Conservation (phyloP, 192 early-diverging fungal species). For the Backusella parvicylindrica region DNA sequence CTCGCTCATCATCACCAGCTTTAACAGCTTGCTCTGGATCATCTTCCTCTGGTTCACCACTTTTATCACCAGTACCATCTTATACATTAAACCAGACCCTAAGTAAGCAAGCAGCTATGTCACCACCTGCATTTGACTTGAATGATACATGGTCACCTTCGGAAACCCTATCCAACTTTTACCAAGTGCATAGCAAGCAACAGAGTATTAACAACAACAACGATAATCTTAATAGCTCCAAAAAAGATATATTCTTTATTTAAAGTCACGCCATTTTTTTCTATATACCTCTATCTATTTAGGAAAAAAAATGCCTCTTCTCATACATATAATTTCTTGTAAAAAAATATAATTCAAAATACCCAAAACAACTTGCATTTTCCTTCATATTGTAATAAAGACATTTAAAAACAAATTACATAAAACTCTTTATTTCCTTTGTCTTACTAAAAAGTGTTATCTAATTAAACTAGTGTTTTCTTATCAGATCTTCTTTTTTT, state of each 20-base stretch:
- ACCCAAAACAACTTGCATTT: background rate
- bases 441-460: background rate
- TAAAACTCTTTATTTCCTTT: background rate
- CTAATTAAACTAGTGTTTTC: background rate
- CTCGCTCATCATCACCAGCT: slow-evolving; percentile 22
- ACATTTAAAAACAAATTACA: background rate
- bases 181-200: background rate
- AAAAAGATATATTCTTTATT: background rate
- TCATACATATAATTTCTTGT: background rate
- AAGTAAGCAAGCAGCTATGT: background rate
- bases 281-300: background rate
- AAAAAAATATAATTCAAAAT: background rate
- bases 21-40: slow-evolving; percentile 13
- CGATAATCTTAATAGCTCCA: background rate
- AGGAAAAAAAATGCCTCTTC: background rate
- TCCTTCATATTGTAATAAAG: background rate
- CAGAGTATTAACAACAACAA: background rate
- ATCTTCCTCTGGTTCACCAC: slow-evolving; percentile 11
- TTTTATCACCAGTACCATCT: slow-evolving; percentile 8
- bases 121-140: slow-evolving; percentile 12
- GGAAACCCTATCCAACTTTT: background rate
- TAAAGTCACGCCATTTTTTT: background rate
- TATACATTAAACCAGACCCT: background rate
- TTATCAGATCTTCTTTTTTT: background rate
- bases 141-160: background rate